Evolutionary conservation across 2,329 filamentous ascomycete species (phyloP).

Genomic region (Zymoseptoria passerinii): DNA sequence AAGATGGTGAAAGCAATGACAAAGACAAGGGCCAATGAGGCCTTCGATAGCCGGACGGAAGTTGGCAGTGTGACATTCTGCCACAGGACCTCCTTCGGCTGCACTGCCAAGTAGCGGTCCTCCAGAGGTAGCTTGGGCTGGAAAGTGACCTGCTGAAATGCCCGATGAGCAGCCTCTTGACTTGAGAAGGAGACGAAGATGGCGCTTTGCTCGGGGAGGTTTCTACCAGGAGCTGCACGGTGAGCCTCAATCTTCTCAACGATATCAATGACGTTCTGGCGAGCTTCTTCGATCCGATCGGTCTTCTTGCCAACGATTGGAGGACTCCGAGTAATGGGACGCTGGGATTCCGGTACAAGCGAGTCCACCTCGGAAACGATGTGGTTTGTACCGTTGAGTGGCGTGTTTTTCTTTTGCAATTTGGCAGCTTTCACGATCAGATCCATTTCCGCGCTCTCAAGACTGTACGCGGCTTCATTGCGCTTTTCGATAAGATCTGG

Average conservation of each 20-base stretch:
- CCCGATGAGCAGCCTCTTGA: conserved; percentile 75
- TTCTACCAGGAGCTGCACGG: conserved; percentile 45
- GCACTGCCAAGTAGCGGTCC: conserved; percentile 37
- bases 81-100: conserved; percentile 42
- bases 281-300: conserved; percentile 85
- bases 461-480: conserved; percentile 34
- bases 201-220: conserved; percentile 55
- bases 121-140: conserved; percentile 29
- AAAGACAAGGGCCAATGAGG: conserved; percentile 24
- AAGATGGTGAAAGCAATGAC: conserved; percentile 30
- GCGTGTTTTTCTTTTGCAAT: conserved; percentile 9
- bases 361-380: conserved; percentile 15
- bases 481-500: conserved; percentile 38
- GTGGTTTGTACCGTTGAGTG: conserved; percentile 2
- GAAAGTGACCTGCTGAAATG: conserved; percentile 52
- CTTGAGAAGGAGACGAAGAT: conserved; percentile 83
- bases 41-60: conserved; percentile 22
- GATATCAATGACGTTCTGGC: conserved; percentile 63
- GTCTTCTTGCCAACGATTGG: conserved; percentile 69
- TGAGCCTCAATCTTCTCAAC: conserved; percentile 62
- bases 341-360: conserved; percentile 28
- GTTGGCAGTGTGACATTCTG: conserved; percentile 35
- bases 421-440: conserved; percentile 32
- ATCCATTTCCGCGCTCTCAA: conserved; percentile 40
- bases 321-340: conserved; percentile 62